These are phyloP conservation scores for Euphorbia peplus DNA, from an alignment of 345 rosid genomes.

Conservation along the genomic window DNA sequence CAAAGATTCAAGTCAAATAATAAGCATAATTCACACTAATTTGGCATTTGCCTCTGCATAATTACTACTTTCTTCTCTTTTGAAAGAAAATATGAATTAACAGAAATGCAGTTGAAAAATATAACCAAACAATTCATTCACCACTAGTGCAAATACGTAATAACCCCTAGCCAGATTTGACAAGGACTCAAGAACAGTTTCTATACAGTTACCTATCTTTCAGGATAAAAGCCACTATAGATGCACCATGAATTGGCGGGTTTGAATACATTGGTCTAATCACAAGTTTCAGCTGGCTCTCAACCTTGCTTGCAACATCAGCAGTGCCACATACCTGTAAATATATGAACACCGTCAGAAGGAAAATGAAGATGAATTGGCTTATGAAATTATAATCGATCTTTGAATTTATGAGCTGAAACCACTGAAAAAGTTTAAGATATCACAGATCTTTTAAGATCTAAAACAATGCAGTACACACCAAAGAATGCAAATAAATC, in stretches of 20 bases:
- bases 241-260: conserved; percentile 57
- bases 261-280: conserved; percentile 57
- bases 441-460: background rate
- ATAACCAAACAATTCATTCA: background rate
- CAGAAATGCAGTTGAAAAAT: background rate
- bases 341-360: conserved; percentile 2
- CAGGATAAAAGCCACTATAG: conserved; percentile 44
- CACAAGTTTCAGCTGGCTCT: conserved; percentile 55
- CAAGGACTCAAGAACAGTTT: background rate
- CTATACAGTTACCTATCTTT: conserved; percentile 35
- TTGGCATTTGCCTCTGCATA: background rate
- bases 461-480: background rate
- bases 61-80: background rate
- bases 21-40: background rate
- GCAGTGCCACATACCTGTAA: conserved; percentile 45
- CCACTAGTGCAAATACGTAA: background rate
- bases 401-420: background rate
- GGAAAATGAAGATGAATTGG: background rate
- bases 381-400: background rate
- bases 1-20: background rate
- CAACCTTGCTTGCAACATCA: conserved; percentile 41
- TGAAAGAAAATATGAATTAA: background rate
- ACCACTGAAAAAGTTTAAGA: background rate
- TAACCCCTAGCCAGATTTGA: background rate
- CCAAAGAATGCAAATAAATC: background rate